Percentiles rank a stretch among this genome's conserved stretches.
phyloP scores from a whole-genome alignment of 805 yeast species.

The Saturnispora saitoi region DNA sequence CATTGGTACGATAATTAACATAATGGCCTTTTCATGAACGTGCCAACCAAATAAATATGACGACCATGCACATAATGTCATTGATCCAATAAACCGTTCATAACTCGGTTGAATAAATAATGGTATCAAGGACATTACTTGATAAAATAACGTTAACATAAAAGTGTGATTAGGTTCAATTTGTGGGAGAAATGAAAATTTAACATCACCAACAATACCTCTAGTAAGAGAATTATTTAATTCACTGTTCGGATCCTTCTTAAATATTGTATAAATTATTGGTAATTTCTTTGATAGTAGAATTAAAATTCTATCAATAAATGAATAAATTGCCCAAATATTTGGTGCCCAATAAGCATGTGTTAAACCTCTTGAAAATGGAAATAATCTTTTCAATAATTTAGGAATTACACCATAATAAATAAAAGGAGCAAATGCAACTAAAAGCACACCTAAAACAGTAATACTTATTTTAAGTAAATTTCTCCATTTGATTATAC shows the following conservation, averaged over 20 bases:
- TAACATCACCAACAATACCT: constrained; percentile 89
- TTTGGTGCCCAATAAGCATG: constrained; percentile 99
- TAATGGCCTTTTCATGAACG: constrained; percentile 96
- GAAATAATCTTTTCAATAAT: constrained; percentile 66
- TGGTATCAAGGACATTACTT: constrained; percentile 68
- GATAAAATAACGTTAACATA: constrained; percentile 74
- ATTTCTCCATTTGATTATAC: constrained; percentile 43
- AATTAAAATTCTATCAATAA: constrained; percentile 62
- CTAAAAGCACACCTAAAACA: constrained; percentile 50
- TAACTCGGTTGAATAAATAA: constrained; percentile 61
- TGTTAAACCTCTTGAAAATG: constrained; percentile 89
- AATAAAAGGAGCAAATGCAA: constrained; percentile 76
- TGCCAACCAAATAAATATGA: constrained; percentile 97
- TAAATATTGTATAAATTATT: constrained; percentile 12
- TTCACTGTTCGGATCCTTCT: not conserved
- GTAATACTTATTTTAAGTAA: constrained; percentile 53
- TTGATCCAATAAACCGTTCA: constrained; percentile 70
- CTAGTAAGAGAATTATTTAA: constrained; percentile 39
- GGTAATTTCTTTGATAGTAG: constrained; percentile 25
- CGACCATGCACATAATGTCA: constrained; percentile 85
- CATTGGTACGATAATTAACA: constrained; percentile 81
- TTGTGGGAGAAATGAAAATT: constrained; percentile 70
- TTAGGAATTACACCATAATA: constrained; percentile 54
- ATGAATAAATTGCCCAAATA: constrained; percentile 90
- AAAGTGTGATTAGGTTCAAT: constrained; percentile 74